Evolutionary conservation across 768 basidiomycete species (phyloP), one percentile per base, ranked within the genome.

Genomic region (Hemileccinum impolitum): DNA sequence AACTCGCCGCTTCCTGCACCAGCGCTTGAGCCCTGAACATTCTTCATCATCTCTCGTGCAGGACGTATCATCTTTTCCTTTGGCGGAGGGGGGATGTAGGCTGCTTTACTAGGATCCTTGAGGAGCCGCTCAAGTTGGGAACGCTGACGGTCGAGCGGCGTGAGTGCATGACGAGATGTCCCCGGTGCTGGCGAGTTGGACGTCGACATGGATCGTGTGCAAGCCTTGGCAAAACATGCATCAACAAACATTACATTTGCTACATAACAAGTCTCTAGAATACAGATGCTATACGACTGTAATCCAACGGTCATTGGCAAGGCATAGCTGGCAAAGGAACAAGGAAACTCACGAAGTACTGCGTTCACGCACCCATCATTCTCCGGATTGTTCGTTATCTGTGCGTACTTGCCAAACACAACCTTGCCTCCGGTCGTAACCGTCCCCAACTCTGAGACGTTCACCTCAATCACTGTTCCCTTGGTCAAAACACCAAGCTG

Each of bases 1-100:
- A 98, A 97, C 69, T 95, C 94, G 37, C 95, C 95, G 48, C 90
- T 92, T 43, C 96, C 96, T 15, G 96, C 96, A 39, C 95, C 96
- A 7, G 96, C 94, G 67, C 90, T 92, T 14, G 91, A 94, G 0
- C 96, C 96, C 68, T 97, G 94, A 7, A 99, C 95, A 59, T 98
- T 98, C 78, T 96, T 97, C 90, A 99, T 97, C 90, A 93, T 93
- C 66, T 93, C 96, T 42, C 90, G 77, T 9, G 94, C 76, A 1
- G 94, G 75, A 17, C 93, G 75, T 26, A 97, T 74, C 0, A 75
- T 76, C 73, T 90, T 94, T 54, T 90, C 87, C 66, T 90, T 88
- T 6, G 87, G 86, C 1, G 88, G 75, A n/a, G 78, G 60, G 2
- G 94, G 92, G 10, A 98, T 72, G 62, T 80, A 80, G 1, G 85